phyloP scores from a whole-genome alignment of 2,329 filamentous ascomycete species.

The Trichoderma sp. region DNA sequence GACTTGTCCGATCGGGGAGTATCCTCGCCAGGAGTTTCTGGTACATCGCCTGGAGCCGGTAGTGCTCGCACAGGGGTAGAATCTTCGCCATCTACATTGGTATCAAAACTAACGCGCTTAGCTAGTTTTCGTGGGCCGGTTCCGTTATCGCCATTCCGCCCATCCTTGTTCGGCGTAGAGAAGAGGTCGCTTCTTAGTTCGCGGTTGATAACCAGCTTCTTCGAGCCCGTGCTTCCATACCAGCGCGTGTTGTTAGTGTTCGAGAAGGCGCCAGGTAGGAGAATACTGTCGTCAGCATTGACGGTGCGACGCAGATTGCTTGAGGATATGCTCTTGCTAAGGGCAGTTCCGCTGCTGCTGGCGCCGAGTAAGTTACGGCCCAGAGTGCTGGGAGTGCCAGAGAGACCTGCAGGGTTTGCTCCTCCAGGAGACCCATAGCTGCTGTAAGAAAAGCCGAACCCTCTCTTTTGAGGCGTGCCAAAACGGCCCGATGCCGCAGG shows the following conservation, averaged over 20 bases:
- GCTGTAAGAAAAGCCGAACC: slow-evolving; percentile 91
- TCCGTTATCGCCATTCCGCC: slow-evolving; percentile 39
- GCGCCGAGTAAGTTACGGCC: slow-evolving; percentile 64
- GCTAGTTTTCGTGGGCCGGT: slow-evolving; percentile 57
- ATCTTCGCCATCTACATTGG: slow-evolving; percentile 46
- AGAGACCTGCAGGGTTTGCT: slow-evolving; percentile 61
- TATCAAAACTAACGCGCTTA: slow-evolving; percentile 92
- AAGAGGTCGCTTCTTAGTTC: slow-evolving; percentile 74
- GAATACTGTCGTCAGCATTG: slow-evolving; percentile 79
- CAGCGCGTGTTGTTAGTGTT: slow-evolving; percentile 62
- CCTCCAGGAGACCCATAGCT: slow-evolving; percentile 80
- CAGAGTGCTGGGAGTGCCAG: slow-evolving; percentile 66
- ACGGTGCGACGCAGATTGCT: slow-evolving; percentile 82
- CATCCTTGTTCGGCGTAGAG: slow-evolving; percentile 57
- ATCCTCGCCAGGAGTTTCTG: slow-evolving; percentile 34
- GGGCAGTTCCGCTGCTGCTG: slow-evolving; percentile 66
- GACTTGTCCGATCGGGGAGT: slow-evolving; percentile 55
- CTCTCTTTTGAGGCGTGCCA: slow-evolving; percentile 79
- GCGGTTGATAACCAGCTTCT: slow-evolving; percentile 90
- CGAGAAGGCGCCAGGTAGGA: slow-evolving; percentile 82
- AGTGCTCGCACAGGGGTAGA: slow-evolving; percentile 35
- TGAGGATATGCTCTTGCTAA: slow-evolving; percentile 85
- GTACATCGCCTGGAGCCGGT: slow-evolving; percentile 35
- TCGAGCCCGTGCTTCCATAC: slow-evolving; percentile 69
- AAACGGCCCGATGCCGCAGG: slow-evolving; percentile 76